Evolutionary conservation across 192 early-diverging fungal species (phyloP).

Genomic region (Polychytrium aggregatum): DNA sequence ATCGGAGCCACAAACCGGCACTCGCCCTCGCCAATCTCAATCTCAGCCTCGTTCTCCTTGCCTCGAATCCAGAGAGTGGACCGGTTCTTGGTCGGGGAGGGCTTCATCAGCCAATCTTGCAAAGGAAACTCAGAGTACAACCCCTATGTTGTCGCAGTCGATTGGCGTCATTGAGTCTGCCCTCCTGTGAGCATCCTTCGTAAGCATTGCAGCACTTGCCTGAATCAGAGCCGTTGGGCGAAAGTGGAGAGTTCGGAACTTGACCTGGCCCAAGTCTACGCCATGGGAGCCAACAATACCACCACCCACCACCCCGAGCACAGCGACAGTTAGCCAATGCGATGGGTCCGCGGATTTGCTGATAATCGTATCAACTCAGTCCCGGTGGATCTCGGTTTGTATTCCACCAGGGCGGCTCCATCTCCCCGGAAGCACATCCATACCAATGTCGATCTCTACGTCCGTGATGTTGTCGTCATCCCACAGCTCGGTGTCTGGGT

Average conservation of each 20-base stretch:
- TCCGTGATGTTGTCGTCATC: slow-evolving; percentile 33
- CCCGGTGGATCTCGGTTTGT: too few relatives aligned
- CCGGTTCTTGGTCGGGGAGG: slow-evolving; percentile 4
- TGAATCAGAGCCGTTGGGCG: slow-evolving; percentile 32
- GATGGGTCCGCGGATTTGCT: too few relatives aligned
- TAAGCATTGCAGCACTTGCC: slow-evolving; percentile 4
- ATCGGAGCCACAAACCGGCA: slow-evolving; percentile 22
- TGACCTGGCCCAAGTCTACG: slow-evolving; percentile 22
- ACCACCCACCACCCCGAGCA: too few relatives aligned
- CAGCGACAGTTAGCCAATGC: too few relatives aligned
- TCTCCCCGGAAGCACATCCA: neutral
- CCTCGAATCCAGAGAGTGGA: slow-evolving; percentile 27
- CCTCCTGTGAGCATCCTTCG: neutral
- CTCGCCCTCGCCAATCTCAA: slow-evolving; percentile 28
- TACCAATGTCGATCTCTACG: slow-evolving; percentile 38
- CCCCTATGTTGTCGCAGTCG: slow-evolving; percentile 12
- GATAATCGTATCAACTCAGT: too few relatives aligned
- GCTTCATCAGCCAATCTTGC: slow-evolving; percentile 26
- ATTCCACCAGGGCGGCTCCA: too few relatives aligned
- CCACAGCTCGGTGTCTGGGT: slow-evolving; percentile 22
- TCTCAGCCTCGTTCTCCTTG: slow-evolving; percentile 20
- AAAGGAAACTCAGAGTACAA: slow-evolving; percentile 35
- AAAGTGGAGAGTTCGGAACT: slow-evolving; percentile 39
- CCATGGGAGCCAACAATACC: too few relatives aligned
- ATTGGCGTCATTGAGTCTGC: neutral